These are phyloP conservation scores for Lactarius indigo DNA, from an alignment of 768 basidiomycete genomes.

Conservation along the genomic window DNA sequence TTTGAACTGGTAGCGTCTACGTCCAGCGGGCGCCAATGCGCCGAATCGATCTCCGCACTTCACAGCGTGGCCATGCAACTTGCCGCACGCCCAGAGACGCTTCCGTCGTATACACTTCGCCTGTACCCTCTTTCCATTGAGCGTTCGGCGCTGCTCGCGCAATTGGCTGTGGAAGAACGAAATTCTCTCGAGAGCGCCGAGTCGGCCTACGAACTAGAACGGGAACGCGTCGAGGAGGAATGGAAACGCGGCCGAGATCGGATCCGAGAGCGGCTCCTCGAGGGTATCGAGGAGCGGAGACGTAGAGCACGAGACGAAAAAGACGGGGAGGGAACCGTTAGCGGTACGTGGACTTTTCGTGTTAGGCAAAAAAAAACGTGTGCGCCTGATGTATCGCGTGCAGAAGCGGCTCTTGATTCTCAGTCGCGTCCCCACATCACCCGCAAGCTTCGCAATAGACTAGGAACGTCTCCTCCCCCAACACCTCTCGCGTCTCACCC, in stretches of 20 bases:
- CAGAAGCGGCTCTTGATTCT: conserved; percentile 71
- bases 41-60: conserved; percentile 60
- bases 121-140: conserved; percentile 72
- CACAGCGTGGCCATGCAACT: conserved; percentile 58
- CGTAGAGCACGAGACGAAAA: conserved; percentile 82
- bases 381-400: neutral
- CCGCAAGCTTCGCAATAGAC: conserved; percentile 78
- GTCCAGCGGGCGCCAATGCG: conserved; percentile 54
- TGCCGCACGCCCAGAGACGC: conserved; percentile 62
- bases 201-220: conserved; percentile 73
- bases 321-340: conserved; percentile 79
- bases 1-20: conserved; percentile 13
- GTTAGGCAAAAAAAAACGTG: neutral
- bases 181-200: conserved; percentile 64
- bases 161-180: conserved; percentile 63
- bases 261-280: conserved; percentile 72
- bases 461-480: conserved; percentile 72
- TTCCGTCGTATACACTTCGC: conserved; percentile 63
- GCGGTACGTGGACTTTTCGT: conserved; percentile 43
- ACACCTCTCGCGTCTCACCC: conserved; percentile 52
- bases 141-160: conserved; percentile 68
- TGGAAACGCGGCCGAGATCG: conserved; percentile 72
- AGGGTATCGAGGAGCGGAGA: conserved; percentile 81
- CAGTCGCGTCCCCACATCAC: conserved; percentile 79
- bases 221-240: conserved; percentile 77